phyloP scores from a whole-genome alignment of 345 rosid species.

The Arabis hirsuta region DNA sequence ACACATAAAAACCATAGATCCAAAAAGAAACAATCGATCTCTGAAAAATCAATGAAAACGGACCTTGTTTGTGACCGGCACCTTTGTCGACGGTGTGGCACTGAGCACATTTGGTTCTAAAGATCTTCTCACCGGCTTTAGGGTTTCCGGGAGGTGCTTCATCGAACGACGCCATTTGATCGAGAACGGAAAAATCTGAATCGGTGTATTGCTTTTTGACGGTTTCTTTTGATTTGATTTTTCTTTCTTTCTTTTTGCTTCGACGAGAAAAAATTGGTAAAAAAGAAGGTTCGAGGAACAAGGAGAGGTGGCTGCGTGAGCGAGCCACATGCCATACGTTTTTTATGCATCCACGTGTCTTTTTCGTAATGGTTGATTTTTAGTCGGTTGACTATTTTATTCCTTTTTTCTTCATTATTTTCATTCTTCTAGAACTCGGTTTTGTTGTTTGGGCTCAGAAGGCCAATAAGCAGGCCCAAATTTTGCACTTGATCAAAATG shows the following conservation, averaged over 20 bases:
- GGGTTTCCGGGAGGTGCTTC: conserved; percentile 85
- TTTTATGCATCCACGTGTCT: conserved; percentile 9
- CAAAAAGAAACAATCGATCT: not conserved
- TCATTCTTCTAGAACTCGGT: not conserved
- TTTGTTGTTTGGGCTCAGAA: not conserved
- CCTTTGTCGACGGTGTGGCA: conserved; percentile 86
- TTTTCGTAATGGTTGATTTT: not conserved
- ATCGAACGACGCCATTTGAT: conserved; percentile 77
- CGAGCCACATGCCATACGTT: conserved; percentile 29
- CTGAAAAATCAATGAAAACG: not conserved
- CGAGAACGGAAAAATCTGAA: not conserved
- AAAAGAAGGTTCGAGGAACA: conserved; percentile 18
- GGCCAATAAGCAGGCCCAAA: not conserved
- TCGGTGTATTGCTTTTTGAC: conserved; percentile 18
- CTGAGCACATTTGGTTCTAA: conserved; percentile 67
- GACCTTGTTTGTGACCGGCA: conserved; percentile 98
- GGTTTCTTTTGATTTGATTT: not conserved
- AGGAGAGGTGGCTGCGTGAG: conserved; percentile 28
- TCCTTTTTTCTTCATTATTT: not conserved
- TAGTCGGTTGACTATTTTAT: conserved; percentile 26
- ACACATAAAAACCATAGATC: not conserved
- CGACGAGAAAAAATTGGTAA: too few species aligned
- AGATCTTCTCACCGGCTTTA: conserved; percentile 81
- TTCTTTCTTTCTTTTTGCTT: not conserved
- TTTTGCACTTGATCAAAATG: too few species aligned